A percentile compares a stretch with the other conserved stretches of the same genome.
Conservation (phyloP, 345 rosid species). For the Tarenaya hassleriana region DNA sequence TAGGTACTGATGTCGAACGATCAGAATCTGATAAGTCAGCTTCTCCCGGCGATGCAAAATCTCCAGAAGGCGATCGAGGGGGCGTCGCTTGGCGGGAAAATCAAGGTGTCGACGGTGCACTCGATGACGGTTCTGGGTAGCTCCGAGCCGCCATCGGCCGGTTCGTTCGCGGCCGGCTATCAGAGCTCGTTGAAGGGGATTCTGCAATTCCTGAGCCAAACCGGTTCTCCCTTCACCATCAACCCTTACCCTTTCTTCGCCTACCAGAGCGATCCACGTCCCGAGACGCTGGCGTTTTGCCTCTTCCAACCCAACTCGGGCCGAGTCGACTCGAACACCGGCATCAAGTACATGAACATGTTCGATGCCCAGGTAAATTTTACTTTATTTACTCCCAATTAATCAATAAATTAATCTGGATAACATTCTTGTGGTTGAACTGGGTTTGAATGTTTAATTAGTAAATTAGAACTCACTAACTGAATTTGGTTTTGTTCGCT, state of each 20-base stretch:
- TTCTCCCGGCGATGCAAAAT: slow-evolving; percentile 82
- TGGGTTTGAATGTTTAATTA: slow-evolving; percentile 18
- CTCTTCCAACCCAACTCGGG: slow-evolving; percentile 88
- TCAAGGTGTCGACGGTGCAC: slow-evolving; percentile 87
- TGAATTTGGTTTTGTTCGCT: neutral
- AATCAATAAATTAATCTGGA: neutral
- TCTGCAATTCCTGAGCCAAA: slow-evolving; percentile 59
- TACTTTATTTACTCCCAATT: too few relatives aligned
- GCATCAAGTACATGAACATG: slow-evolving; percentile 90
- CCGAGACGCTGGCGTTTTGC: slow-evolving; percentile 81
- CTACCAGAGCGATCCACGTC: slow-evolving; percentile 76
- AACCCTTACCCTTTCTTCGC: slow-evolving; percentile 97
- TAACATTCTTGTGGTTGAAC: neutral
- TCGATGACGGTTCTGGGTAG: slow-evolving; percentile 68
- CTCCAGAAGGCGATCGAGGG: slow-evolving; percentile 62
- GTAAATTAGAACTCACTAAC: too few relatives aligned
- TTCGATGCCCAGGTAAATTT: slow-evolving; percentile 93
- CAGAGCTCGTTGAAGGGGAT: slow-evolving; percentile 53
- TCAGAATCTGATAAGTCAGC: slow-evolving; percentile 57
- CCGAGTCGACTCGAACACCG: slow-evolving; percentile 67
- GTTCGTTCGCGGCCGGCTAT: slow-evolving; percentile 46
- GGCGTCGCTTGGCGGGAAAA: slow-evolving; percentile 65
- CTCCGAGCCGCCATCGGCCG: slow-evolving; percentile 90
- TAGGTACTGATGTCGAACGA: slow-evolving; percentile 69
- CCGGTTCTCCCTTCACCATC: slow-evolving; percentile 65